Base-by-base conservation (phyloP, 2,329 filamentous ascomycete species). In the Fusarium sp. region DNA sequence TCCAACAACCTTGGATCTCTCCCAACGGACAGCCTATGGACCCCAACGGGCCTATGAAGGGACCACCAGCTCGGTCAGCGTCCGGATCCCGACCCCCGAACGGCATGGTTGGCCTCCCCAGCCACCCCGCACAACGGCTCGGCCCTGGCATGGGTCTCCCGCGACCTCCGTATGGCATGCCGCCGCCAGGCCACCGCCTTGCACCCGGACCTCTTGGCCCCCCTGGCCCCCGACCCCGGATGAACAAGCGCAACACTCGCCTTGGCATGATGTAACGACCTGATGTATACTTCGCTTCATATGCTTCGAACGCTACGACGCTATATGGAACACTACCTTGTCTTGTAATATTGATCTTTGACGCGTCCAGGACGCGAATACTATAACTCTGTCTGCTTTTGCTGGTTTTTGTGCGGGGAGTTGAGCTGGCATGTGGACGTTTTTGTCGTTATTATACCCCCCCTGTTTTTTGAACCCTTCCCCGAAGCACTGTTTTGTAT, bases 161-260 rank as follows among this genome's bases (percentile, higher is more conserved):
- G 42, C 71, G 78, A 54, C 77, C 78, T 50, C 72, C 74, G 11
- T 77, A 78, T 60, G 78, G 78, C 36, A 75, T 78, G 64, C 76
- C 71, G 42, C 76, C 69, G 38, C 66, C 76, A 7, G 74, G 71
- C 59, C 66, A 67, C 52, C 73, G 77, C 16, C 73, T 73, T 40
- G 67, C 69, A 66, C 84, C 85, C 22, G 84, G 82, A 6, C 82
- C 78, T 65, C 77, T 68, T 38, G 71, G 74, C 16, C 74, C 82
- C 72, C 68, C 82, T 74, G 69, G 78, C 65, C 77, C 78, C 84
- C 84, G 77, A 52, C 86, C 87, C 59, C 84, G 83, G 73, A 89
- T 91, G 88, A 89, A 91, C 83, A 91, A 91, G 84, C 86, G 89
- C 74, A 90, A 88, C 85, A 91, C 89, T 69, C 85, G 89, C 70